These are phyloP conservation scores for Byssothecium circinans DNA, from an alignment of 2,329 filamentous ascomycete species.

Conservation along the genomic window DNA sequence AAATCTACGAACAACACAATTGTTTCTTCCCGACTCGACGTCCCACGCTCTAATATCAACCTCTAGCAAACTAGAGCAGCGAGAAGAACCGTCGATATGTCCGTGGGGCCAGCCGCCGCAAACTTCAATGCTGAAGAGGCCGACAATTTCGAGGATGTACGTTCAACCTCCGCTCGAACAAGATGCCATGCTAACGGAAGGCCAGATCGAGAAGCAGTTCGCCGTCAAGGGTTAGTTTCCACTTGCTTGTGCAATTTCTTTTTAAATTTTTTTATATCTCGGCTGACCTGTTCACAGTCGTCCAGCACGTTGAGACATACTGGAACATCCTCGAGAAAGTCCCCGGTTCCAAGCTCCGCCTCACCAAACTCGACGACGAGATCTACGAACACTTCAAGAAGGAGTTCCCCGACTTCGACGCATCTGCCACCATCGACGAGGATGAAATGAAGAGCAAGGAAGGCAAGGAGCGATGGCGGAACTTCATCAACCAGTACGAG, in stretches of 20 bases:
- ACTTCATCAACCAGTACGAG: conserved; percentile 92
- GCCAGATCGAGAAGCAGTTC: conserved; percentile 97
- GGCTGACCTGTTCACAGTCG: conserved; percentile 56
- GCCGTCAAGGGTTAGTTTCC: conserved; percentile 81
- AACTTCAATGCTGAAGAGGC: conserved; percentile 57
- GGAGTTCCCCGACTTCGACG: conserved; percentile 92
- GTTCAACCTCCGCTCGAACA: conserved; percentile 32
- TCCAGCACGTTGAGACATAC: conserved; percentile 96
- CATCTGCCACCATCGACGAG: conserved; percentile 78
- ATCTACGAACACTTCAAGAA: conserved; percentile 86
- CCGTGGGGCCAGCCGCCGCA: conserved; percentile 33
- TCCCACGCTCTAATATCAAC: no score
- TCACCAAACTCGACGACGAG: conserved; percentile 94
- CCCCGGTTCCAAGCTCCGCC: conserved; percentile 80
- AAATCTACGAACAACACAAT: no score
- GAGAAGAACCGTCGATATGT: conserved; percentile 32
- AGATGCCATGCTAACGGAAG: conserved; percentile 25
- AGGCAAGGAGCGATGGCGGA: conserved; percentile 92
- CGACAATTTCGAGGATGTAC: conserved; percentile 69
- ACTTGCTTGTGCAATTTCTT: background rate
- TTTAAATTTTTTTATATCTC: no score
- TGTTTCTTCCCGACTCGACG: no score
- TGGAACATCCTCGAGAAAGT: conserved; percentile 93
- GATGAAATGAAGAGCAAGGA: conserved; percentile 96
- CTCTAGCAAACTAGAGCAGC: no score